These are phyloP conservation scores for Podospora comata DNA, from an alignment of 495 filamentous ascomycete genomes.

Conservation along the genomic window DNA sequence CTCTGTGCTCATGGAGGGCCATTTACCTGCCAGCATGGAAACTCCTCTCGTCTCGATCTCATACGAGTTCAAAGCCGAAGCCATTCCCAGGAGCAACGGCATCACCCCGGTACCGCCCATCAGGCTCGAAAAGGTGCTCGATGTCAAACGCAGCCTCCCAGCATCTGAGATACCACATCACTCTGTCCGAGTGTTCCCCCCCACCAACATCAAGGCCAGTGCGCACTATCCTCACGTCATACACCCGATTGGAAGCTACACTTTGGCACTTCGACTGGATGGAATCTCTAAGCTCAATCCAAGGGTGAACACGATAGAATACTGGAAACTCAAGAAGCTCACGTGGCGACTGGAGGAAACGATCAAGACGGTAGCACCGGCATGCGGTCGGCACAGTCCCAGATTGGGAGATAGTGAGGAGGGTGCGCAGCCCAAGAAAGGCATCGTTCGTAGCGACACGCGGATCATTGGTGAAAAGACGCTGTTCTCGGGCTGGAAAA, in stretches of 20 bases:
- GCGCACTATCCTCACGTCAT: constrained; percentile 77
- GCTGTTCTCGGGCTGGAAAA: constrained; percentile 78
- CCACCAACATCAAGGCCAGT: constrained; percentile 83
- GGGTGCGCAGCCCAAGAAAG: constrained; percentile 56
- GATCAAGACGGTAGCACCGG: constrained; percentile 72
- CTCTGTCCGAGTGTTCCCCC: constrained; percentile 90
- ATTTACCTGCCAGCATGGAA: constrained; percentile 78
- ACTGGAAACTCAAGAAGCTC: constrained; percentile 86
- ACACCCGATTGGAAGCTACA: constrained; percentile 83
- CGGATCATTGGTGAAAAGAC: constrained; percentile 60
- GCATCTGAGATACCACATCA: constrained; percentile 61
- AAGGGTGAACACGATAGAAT: constrained; percentile 50
- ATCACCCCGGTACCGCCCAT: constrained; percentile 38
- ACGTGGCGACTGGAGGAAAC: constrained; percentile 92
- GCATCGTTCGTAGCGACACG: constrained; percentile 71
- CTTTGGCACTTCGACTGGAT: constrained; percentile 71
- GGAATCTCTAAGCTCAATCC: constrained; percentile 67
- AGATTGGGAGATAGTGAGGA: constrained; percentile 56
- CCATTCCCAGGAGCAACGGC: constrained; percentile 54
- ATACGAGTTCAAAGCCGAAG: constrained; percentile 78
- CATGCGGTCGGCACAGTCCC: constrained; percentile 72
- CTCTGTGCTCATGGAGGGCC: constrained; percentile 80
- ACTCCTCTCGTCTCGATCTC: constrained; percentile 67
- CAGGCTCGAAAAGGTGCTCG: constrained; percentile 59
- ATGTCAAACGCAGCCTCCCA: constrained; percentile 70